These are phyloP conservation scores for Hypoxylon crocopeplum DNA, from an alignment of 495 filamentous ascomycete genomes.

Conservation along the genomic window DNA sequence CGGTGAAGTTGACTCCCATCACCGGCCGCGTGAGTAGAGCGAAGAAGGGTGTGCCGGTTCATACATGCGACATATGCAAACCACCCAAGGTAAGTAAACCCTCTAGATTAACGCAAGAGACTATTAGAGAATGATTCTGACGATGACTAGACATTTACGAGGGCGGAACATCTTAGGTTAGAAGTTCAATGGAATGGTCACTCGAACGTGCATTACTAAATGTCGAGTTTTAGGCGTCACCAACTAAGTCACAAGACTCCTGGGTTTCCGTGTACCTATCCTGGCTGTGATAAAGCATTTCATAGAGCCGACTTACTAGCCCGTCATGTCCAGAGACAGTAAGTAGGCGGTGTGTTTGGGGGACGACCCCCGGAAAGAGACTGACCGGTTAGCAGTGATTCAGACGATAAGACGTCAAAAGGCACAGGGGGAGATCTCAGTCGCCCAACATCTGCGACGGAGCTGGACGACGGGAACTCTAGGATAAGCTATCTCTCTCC, in stretches of 20 bases:
- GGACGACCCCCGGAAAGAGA: background rate
- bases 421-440: slow-evolving; percentile 25
- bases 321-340: slow-evolving; percentile 86
- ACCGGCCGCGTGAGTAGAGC: slow-evolving; percentile 80
- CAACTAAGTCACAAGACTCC: slow-evolving; percentile 84
- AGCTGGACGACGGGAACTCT: slow-evolving; percentile 6
- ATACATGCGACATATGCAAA: slow-evolving; percentile 72
- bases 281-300: slow-evolving; percentile 69
- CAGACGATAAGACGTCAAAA: slow-evolving; percentile 44
- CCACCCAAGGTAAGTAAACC: slow-evolving; percentile 62
- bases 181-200: slow-evolving; percentile 9
- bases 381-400: slow-evolving; percentile 38
- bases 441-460: slow-evolving; percentile 23
- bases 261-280: slow-evolving; percentile 68
- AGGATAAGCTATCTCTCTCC: slow-evolving; percentile 18
- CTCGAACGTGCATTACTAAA: slow-evolving; percentile 24
- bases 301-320: slow-evolving; percentile 76
- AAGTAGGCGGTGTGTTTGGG: slow-evolving; percentile 41
- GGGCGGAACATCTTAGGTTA: slow-evolving; percentile 85
- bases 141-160: slow-evolving; percentile 70
- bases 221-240: slow-evolving; percentile 68
- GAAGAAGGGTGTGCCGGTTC: slow-evolving; percentile 83
- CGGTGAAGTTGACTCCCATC: slow-evolving; percentile 68
- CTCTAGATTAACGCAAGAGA: background rate
- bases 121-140: slow-evolving; percentile 23